Conservation (phyloP, 352 stramenopile species). For the Phytophthora agathidicida region DNA sequence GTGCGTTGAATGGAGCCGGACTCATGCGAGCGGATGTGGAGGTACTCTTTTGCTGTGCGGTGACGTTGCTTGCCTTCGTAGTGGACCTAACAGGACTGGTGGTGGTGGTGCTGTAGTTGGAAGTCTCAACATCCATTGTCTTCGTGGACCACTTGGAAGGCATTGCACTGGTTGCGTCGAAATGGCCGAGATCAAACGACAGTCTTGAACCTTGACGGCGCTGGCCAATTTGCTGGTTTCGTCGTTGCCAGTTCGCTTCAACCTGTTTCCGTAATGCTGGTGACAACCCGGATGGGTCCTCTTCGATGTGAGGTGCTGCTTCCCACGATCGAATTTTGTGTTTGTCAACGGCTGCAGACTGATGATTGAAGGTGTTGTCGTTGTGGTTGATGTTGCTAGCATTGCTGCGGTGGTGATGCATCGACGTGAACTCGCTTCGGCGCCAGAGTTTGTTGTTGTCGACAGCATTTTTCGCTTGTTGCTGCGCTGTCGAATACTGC, state of each 20-base stretch:
- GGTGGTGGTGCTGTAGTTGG: not conserved
- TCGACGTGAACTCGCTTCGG: not conserved
- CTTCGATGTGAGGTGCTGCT: constrained; percentile 8
- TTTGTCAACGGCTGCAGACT: constrained; percentile 4
- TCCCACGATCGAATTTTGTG: constrained; percentile 6
- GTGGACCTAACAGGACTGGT: not conserved
- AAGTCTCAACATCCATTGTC: not conserved
- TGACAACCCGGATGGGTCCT: constrained; percentile 61
- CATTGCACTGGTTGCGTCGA: constrained; percentile 6
- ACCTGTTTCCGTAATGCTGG: constrained; percentile 56
- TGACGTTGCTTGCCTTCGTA: not conserved
- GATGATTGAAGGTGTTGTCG: not conserved
- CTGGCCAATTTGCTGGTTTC: constrained; percentile 21
- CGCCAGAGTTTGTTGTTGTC: constrained; percentile 33
- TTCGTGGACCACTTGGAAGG: constrained; percentile 13
- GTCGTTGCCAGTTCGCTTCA: constrained; percentile 61
- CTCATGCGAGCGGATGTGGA: not conserved
- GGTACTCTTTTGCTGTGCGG: not conserved
- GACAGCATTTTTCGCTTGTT: not conserved
- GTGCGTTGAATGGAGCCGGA: not conserved
- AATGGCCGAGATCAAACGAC: constrained; percentile 13
- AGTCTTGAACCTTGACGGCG: constrained; percentile 4
- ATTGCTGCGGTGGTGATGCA: not conserved
- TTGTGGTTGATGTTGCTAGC: too few species aligned
- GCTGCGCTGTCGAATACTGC: constrained; percentile 4